phyloP scores from a whole-genome alignment of 192 early-diverging fungal genomes.

The Glomus cerebriforme region DNA sequence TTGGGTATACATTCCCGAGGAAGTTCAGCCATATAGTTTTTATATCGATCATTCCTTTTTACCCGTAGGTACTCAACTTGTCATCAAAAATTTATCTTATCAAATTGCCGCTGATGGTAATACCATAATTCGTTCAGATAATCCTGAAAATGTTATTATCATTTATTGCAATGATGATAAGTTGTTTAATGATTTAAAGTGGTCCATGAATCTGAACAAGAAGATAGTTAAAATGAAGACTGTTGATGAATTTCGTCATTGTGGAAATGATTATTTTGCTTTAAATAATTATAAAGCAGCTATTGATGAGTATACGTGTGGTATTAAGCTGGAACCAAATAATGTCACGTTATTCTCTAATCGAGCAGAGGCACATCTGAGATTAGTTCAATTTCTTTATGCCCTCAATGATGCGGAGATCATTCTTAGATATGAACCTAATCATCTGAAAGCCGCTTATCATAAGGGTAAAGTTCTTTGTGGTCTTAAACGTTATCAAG shows the following conservation, averaged over 20 bases:
- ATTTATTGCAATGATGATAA: no score
- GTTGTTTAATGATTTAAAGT: no score
- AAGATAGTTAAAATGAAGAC: neutral
- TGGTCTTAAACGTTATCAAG: constrained; percentile 7
- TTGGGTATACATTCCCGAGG: no score
- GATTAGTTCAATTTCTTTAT: neutral
- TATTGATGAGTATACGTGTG: neutral
- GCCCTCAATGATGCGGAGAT: neutral
- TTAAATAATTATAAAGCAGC: neutral
- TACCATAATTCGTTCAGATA: no score
- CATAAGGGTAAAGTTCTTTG: constrained; percentile 2
- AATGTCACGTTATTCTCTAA: neutral
- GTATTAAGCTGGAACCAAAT: neutral
- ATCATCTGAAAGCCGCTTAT: neutral
- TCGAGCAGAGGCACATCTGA: neutral
- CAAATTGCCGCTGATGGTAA: no score
- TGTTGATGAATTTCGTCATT: neutral
- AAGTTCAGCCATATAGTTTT: no score
- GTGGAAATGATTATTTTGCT: constrained; percentile 2
- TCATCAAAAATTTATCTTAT: no score
- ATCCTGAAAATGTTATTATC: no score
- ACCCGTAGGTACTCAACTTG: no score
- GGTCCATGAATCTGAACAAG: no score
- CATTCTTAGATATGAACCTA: neutral
- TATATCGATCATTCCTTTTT: no score